Conservation (phyloP, 805 yeast genomes). For the Lipomyces yamanashiensis region DNA sequence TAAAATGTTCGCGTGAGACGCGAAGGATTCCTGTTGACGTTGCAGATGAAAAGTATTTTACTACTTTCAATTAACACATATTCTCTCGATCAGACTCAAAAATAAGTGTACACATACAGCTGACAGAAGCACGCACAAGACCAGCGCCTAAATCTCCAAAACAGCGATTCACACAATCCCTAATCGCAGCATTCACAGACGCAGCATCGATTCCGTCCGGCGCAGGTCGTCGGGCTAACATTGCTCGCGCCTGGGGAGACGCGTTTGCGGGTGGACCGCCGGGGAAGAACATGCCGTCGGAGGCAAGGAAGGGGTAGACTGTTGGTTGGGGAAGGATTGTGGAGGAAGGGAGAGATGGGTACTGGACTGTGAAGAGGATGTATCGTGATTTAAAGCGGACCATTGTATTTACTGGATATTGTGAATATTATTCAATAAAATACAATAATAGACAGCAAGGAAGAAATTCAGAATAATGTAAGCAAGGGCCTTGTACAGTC, state of each 20-base stretch:
- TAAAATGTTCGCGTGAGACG: slow-evolving; percentile 68
- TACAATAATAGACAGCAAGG: too few species aligned
- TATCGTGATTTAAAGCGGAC: slow-evolving; percentile 88
- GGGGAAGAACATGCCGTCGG: slow-evolving; percentile 8
- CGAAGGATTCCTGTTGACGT: slow-evolving; percentile 86
- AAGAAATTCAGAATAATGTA: not conserved
- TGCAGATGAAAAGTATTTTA: slow-evolving; percentile 79
- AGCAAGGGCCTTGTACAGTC: not conserved
- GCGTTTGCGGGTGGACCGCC: slow-evolving; percentile 41
- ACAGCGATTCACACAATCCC: slow-evolving; percentile 60
- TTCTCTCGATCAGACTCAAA: not conserved
- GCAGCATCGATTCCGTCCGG: slow-evolving; percentile 52
- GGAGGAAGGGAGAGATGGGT: slow-evolving; percentile 51
- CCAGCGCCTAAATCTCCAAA: slow-evolving; percentile 85
- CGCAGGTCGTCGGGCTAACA: slow-evolving; percentile 37
- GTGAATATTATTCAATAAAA: too few species aligned
- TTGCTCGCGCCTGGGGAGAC: slow-evolving; percentile 4
- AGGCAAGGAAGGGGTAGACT: not conserved
- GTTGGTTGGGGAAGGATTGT: not conserved
- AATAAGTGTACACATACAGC: slow-evolving; percentile 38
- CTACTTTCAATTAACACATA: slow-evolving; percentile 14
- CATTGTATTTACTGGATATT: slow-evolving; percentile 52
- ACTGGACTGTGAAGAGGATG: slow-evolving; percentile 75
- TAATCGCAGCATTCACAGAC: slow-evolving; percentile 57
- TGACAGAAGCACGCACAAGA: slow-evolving; percentile 59